phyloP scores from a whole-genome alignment of 2,329 filamentous ascomycete species.

The Emergomyces africanus region DNA sequence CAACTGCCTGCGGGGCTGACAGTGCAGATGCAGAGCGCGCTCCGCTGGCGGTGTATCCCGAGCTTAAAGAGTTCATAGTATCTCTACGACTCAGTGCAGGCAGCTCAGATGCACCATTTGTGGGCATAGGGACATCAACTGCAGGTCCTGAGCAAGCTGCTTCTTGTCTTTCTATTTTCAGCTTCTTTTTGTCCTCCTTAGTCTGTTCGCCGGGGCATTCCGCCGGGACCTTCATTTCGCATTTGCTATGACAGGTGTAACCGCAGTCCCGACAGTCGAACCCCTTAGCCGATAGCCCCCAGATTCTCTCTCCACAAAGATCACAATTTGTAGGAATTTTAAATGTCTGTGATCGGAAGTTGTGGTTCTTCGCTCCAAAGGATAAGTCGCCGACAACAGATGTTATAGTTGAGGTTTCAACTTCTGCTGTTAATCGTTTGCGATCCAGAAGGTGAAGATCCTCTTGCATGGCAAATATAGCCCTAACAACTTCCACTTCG shows the following conservation, averaged over 20 bases:
- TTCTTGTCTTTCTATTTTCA: slow-evolving; percentile 76
- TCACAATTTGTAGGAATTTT: slow-evolving; percentile 99
- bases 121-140: slow-evolving; percentile 16
- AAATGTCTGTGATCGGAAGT: slow-evolving; percentile 98
- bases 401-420: slow-evolving; percentile 90
- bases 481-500: slow-evolving; percentile 70
- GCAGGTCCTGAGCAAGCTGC: slow-evolving; percentile 48
- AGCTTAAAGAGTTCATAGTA: slow-evolving; percentile 83
- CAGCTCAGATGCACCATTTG: slow-evolving; percentile 41
- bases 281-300: slow-evolving; percentile 92
- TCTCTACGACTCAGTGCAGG: slow-evolving; percentile 64
- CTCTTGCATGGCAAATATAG: slow-evolving; percentile 77
- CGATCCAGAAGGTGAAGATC: slow-evolving; percentile 72
- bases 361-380: slow-evolving; percentile 83
- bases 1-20: slow-evolving; percentile 36
- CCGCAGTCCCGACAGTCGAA: slow-evolving; percentile 94
- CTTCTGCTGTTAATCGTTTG: slow-evolving; percentile 73
- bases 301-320: slow-evolving; percentile 89
- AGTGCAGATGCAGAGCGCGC: slow-evolving; percentile 60
- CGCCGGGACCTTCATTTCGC: slow-evolving; percentile 95
- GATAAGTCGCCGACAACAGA: slow-evolving; percentile 83
- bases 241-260: slow-evolving; percentile 97
- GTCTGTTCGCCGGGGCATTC: slow-evolving; percentile 87
- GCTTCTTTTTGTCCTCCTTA: slow-evolving; percentile 91
- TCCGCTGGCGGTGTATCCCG: slow-evolving; percentile 70